A percentile compares a stretch with the other conserved stretches of the same genome.
Conservation (phyloP, 192 early-diverging fungal species). For the Backusella morwellensis region DNA sequence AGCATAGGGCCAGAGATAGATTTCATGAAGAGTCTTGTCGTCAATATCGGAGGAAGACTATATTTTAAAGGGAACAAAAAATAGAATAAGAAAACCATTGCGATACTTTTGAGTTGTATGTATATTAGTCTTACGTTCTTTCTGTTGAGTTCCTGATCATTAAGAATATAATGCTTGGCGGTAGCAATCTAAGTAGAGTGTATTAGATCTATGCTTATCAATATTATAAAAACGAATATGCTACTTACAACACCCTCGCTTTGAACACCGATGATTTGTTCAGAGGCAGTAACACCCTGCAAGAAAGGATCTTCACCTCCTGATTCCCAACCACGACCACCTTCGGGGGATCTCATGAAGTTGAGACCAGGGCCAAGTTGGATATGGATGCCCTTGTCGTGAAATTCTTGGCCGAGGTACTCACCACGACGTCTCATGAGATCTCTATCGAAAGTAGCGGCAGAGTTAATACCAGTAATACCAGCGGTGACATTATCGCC, state of each 20-base stretch:
- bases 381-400: slow-evolving; percentile 54
- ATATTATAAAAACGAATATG: not conserved
- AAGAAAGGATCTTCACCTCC: slow-evolving; percentile 37
- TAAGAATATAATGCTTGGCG: slow-evolving; percentile 30
- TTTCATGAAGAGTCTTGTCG: slow-evolving; percentile 54
- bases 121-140: slow-evolving; percentile 6
- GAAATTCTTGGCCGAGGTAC: slow-evolving; percentile 53
- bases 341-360: slow-evolving; percentile 9
- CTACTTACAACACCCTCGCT: slow-evolving; percentile 26
- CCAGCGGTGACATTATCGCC: slow-evolving; percentile 44
- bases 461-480: slow-evolving; percentile 52
- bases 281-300: slow-evolving; percentile 7
- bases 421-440: slow-evolving; percentile 46
- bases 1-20: slow-evolving; percentile 57
- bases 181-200: slow-evolving; percentile 18
- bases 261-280: slow-evolving; percentile 27
- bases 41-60: slow-evolving; percentile 45
- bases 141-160: slow-evolving; percentile 28
- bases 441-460: slow-evolving; percentile 57
- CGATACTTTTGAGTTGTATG: not conserved
- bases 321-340: slow-evolving; percentile 25
- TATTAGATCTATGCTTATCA: no score
- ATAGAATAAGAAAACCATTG: not conserved
- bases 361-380: slow-evolving; percentile 45
- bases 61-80: not conserved